phyloP scores from a whole-genome alignment of 768 basidiomycete genomes.

The Podaxis sp. region DNA sequence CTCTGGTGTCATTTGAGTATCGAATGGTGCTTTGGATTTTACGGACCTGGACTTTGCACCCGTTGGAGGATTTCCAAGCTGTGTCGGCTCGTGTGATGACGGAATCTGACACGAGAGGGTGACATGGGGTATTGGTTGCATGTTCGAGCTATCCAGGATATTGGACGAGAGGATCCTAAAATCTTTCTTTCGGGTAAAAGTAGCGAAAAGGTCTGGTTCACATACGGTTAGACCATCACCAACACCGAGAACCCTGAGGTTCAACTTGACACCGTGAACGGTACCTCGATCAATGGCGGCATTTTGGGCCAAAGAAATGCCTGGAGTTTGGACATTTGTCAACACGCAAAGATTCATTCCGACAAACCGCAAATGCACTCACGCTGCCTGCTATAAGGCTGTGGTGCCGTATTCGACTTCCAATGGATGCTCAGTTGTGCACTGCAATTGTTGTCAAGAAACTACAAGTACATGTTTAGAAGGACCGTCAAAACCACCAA shows the following conservation, averaged over 20 bases:
- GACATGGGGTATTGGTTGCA: conserved; percentile 55
- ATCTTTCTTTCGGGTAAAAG: neutral
- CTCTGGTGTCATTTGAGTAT: neutral
- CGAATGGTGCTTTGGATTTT: neutral
- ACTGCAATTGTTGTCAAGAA: no score
- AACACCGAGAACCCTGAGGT: conserved; percentile 62
- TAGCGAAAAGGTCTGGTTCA: neutral
- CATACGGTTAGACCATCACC: conserved; percentile 62
- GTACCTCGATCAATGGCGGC: conserved; percentile 49
- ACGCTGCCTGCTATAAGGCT: conserved; percentile 26
- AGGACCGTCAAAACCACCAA: neutral
- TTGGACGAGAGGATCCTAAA: conserved; percentile 45
- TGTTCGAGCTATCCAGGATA: conserved; percentile 61
- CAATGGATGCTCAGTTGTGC: no score
- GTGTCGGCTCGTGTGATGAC: conserved; percentile 42
- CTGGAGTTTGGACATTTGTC: conserved; percentile 21
- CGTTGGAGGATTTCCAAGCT: conserved; percentile 40
- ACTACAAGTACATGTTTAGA: neutral
- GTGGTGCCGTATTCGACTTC: neutral
- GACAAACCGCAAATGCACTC: conserved; percentile 16
- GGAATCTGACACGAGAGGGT: conserved; percentile 46
- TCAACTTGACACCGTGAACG: conserved; percentile 46
- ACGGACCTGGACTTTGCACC: conserved; percentile 50
- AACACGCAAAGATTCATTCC: neutral
- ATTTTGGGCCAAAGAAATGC: conserved; percentile 62